Evolutionary conservation across 2,329 filamentous ascomycete genomes (phyloP).

Genomic region (Xylaria digitata): DNA sequence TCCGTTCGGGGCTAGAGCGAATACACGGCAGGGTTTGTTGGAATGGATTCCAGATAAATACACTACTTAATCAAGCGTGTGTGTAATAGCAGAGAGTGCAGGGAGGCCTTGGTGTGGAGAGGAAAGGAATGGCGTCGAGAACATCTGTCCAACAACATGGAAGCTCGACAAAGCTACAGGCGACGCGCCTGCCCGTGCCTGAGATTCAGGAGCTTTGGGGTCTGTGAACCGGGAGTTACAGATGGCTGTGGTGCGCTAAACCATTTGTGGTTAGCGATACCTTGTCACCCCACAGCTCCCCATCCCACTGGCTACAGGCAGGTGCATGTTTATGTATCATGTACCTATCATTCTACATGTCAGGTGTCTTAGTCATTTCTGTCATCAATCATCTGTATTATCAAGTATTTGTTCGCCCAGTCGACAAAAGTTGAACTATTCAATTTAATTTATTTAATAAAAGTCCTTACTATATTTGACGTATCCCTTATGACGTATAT

Average conservation of each 20-base stretch:
- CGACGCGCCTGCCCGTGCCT: conserved; percentile 45
- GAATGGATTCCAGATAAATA: background rate
- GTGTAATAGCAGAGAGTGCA: background rate
- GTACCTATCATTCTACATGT: too few relatives aligned
- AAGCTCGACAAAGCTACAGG: conserved; percentile 40
- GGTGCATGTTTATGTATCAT: too few relatives aligned
- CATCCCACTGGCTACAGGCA: conserved; percentile 5
- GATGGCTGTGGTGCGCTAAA: conserved; percentile 29
- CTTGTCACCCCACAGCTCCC: conserved; percentile 23
- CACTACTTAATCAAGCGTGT: background rate
- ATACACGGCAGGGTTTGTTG: background rate
- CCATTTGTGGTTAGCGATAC: conserved; percentile 29
- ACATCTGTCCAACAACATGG: conserved; percentile 26
- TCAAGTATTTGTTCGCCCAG: too few relatives aligned
- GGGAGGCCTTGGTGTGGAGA: conserved; percentile 12
- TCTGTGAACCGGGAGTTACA: conserved; percentile 39
- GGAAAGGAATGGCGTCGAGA: conserved; percentile 4
- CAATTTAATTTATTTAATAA: too few relatives aligned
- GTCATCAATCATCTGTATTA: background rate
- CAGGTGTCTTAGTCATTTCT: background rate
- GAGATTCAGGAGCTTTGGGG: conserved; percentile 44
- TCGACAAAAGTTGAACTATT: too few relatives aligned
- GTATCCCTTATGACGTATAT: too few relatives aligned
- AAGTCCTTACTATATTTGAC: too few relatives aligned
- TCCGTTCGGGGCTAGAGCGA: background rate